These are phyloP conservation scores for Starmerella roubikii DNA, from an alignment of 805 yeast genomes.

Conservation along the genomic window DNA sequence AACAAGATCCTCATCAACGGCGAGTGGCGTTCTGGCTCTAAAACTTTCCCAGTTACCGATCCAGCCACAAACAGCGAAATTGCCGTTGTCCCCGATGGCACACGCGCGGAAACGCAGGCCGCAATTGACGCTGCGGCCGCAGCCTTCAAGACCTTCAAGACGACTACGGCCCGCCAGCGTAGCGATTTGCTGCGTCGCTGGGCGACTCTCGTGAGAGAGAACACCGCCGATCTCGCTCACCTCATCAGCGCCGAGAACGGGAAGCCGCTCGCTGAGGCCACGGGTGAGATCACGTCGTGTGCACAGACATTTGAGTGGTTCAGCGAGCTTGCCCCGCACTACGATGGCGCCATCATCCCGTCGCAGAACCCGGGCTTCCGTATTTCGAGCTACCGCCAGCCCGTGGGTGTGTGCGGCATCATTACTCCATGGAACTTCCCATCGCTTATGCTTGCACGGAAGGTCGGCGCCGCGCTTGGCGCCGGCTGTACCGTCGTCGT, in stretches of 20 bases:
- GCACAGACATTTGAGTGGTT: constrained; percentile 83
- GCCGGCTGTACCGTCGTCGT: constrained; percentile 68
- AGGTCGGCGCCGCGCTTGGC: constrained; percentile 63
- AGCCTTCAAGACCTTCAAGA: constrained; percentile 41
- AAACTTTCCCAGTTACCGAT: constrained; percentile 51
- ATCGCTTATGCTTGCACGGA: constrained; percentile 61
- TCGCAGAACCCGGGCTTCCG: constrained; percentile 36
- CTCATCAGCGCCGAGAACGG: constrained; percentile 62
- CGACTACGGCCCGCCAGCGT: constrained; percentile 44
- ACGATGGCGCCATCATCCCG: constrained; percentile 52
- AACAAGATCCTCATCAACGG: constrained; percentile 50
- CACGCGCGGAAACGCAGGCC: constrained; percentile 34
- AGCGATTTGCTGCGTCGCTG: constrained; percentile 39
- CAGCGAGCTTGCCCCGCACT: constrained; percentile 58
- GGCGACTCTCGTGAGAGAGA: constrained; percentile 40
- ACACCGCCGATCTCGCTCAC: constrained; percentile 51
- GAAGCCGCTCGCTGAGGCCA: constrained; percentile 56
- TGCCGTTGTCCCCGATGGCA: constrained; percentile 43
- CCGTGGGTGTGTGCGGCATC: constrained; percentile 71
- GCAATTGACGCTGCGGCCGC: constrained; percentile 44
- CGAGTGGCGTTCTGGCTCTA: constrained; percentile 43
- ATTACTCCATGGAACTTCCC: constrained; percentile 83
- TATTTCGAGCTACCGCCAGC: constrained; percentile 50
- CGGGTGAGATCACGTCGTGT: constrained; percentile 52
- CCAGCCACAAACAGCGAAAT: constrained; percentile 53